Base-by-base conservation (phyloP, 352 stramenopile species). In the Phytophthora foliorum region DNA sequence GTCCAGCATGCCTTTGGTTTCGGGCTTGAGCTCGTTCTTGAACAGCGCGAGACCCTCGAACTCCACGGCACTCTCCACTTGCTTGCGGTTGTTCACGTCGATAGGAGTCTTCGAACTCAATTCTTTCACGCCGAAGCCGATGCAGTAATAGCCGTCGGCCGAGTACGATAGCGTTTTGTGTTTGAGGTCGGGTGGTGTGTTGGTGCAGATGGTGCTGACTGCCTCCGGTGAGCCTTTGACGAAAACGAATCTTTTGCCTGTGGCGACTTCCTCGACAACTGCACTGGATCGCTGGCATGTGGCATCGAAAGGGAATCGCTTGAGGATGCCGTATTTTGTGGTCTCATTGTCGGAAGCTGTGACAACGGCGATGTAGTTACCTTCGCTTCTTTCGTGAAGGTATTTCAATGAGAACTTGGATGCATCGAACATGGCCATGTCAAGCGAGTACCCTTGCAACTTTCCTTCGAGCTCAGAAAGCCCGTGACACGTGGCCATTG, bases 31-130 rank as follows among this genome's bases (percentile, higher is more conserved):
- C 31, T 81, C 71, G 63, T 97, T 97, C 72, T 90, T 74, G 74
- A 97, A 97, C 24, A 93, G 73, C 11, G 93, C 67, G 27, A 97
- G 75, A 8, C 91, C 90, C 41, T 83, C 56, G 50, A 97, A 93
- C 6, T 56, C 49, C 2, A 96, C 69, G 22, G 73, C 70, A 2
- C 29, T 69, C 50, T 97, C 91, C n/a, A 96, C 72, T 11, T 80
- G 50, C 6, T 65, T 50, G 6, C 77, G 75, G 32, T 72, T 51
- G 24, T 73, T 72, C 36, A 75, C 16, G 19, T 78, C 36, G 11
- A 78, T 42, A 3, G 6, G 19, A 38, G 32, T 46, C 10, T 61
- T 64, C 0, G 52, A 25, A 17, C 41, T 19, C 4, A 86, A 21
- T 31, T 77, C 64, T 29, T 79, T 77, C 22, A 81, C 38, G 29